Percentiles rank a stretch among this genome's conserved stretches.
phyloP scores from a whole-genome alignment of 169 alveolate genomes.

The Plasmodium cynomolgi region DNA sequence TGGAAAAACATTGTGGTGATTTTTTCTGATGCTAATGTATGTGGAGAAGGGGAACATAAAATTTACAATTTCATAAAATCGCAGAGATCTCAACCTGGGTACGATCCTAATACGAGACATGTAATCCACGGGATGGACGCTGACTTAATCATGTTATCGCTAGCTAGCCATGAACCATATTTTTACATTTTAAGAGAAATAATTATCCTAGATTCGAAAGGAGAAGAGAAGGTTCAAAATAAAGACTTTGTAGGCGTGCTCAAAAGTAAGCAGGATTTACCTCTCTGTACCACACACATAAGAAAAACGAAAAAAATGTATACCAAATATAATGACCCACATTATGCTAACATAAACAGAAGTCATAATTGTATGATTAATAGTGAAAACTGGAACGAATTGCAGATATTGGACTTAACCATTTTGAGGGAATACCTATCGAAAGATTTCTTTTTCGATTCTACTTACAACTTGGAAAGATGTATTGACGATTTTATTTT shows the following conservation, averaged over 20 bases:
- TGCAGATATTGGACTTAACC: slow-evolving; percentile 86
- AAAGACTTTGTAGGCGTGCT: slow-evolving; percentile 56
- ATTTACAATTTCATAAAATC: slow-evolving; percentile 96
- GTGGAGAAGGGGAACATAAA: slow-evolving; percentile 99
- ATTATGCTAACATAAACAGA: slow-evolving; percentile 48
- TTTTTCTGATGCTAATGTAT: slow-evolving; percentile 97
- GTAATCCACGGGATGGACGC: slow-evolving; percentile 99
- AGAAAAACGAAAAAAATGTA: slow-evolving; percentile 2
- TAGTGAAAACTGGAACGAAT: slow-evolving; percentile 85
- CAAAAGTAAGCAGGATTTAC: slow-evolving; percentile 76
- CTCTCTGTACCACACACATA: slow-evolving; percentile 39
- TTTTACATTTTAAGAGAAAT: slow-evolving; percentile 95
- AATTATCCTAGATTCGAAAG: slow-evolving; percentile 79
- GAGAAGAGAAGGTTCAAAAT: slow-evolving; percentile 35
- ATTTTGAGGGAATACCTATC: slow-evolving; percentile 87
- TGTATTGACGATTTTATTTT: slow-evolving; percentile 97
- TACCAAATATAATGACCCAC: slow-evolving; percentile 68
- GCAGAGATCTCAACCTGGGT: slow-evolving; percentile 82
- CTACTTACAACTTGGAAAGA: slow-evolving; percentile 92
- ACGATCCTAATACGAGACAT: slow-evolving; percentile 95
- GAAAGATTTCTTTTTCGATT: slow-evolving; percentile 79
- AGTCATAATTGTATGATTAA: neutral
- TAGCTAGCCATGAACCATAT: slow-evolving; percentile 97
- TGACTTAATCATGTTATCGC: slow-evolving; percentile 97
- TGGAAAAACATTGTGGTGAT: slow-evolving; percentile 94